Conservation (phyloP, 306 rosid species). For the Sicyos baderoa region DNA sequence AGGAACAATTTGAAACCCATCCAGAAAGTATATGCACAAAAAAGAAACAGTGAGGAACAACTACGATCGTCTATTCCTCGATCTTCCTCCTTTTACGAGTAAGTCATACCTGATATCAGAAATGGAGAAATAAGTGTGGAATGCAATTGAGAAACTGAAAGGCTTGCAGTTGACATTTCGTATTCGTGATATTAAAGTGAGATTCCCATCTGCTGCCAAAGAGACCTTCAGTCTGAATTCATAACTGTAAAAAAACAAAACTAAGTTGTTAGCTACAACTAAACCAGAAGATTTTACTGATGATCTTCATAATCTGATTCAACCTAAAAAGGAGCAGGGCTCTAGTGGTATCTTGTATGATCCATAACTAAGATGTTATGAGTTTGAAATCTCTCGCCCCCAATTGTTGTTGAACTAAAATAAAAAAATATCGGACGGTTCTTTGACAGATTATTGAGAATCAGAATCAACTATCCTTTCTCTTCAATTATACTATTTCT, state of each 20-base stretch:
- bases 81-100: not conserved
- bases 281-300: not conserved
- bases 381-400: too few species aligned
- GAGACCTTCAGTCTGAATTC: constrained; percentile 76
- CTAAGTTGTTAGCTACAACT: not conserved
- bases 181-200: constrained; percentile 56
- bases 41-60: not conserved
- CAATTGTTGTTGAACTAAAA: too few species aligned
- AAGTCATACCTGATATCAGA: constrained; percentile 65
- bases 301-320: not conserved
- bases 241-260: constrained; percentile 39
- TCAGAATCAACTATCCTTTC: not conserved
- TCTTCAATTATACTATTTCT: not conserved
- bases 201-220: constrained; percentile 56
- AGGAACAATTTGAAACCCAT: not conserved
- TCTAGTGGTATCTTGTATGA: too few species aligned
- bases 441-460: too few species aligned
- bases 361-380: too few species aligned
- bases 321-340: too few species aligned
- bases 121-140: constrained; percentile 66
- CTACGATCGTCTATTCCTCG: not conserved
- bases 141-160: constrained; percentile 76
- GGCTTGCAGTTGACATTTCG: constrained; percentile 73
- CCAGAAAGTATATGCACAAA: not conserved
- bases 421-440: too few species aligned